Percentiles rank a stretch among this genome's conserved stretches.
Evolutionary conservation across 2,329 filamentous ascomycete genomes (phyloP).

Genomic region (Sporothrix curviconia): DNA sequence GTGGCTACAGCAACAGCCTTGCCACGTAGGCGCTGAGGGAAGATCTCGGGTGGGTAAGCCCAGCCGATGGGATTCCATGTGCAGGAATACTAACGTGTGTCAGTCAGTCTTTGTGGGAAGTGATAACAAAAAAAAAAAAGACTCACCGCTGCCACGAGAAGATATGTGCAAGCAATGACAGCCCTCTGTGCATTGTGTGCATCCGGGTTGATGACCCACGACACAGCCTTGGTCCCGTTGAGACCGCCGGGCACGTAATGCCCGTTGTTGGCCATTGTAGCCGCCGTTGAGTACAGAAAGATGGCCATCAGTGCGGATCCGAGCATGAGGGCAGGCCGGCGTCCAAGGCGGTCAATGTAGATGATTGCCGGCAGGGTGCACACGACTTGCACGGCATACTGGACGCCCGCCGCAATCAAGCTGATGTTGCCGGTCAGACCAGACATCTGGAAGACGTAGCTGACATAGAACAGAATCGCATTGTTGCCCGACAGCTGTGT

Average conservation of each 20-base stretch:
- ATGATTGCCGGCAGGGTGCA: slow-evolving; percentile 55
- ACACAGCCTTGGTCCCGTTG: slow-evolving; percentile 37
- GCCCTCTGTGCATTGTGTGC: slow-evolving; percentile 37
- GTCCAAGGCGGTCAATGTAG: slow-evolving; percentile 53
- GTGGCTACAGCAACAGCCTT: slow-evolving; percentile 32
- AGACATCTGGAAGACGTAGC: slow-evolving; percentile 56
- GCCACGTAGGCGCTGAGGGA: slow-evolving; percentile 34
- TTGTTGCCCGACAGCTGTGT: slow-evolving; percentile 55
- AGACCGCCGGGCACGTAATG: slow-evolving; percentile 26
- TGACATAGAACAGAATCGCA: slow-evolving; percentile 53
- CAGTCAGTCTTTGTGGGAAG: neutral
- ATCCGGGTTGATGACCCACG: slow-evolving; percentile 37
- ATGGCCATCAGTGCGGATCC: slow-evolving; percentile 53
- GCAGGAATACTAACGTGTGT: slow-evolving; percentile 29
- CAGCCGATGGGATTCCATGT: slow-evolving; percentile 40
- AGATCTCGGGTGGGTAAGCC: slow-evolving; percentile 43
- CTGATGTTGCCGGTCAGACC: slow-evolving; percentile 49
- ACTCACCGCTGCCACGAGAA: slow-evolving; percentile 44
- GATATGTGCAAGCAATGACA: slow-evolving; percentile 60
- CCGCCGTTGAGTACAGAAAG: slow-evolving; percentile 49
- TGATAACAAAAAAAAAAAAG: neutral
- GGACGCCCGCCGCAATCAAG: slow-evolving; percentile 54
- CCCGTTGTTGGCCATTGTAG: slow-evolving; percentile 37
- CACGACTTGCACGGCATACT: slow-evolving; percentile 58
- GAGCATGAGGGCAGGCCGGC: slow-evolving; percentile 48